Percentiles rank a stretch among this genome's conserved stretches.
Conservation (phyloP, 345 rosid genomes). For the Camelina neglecta region DNA sequence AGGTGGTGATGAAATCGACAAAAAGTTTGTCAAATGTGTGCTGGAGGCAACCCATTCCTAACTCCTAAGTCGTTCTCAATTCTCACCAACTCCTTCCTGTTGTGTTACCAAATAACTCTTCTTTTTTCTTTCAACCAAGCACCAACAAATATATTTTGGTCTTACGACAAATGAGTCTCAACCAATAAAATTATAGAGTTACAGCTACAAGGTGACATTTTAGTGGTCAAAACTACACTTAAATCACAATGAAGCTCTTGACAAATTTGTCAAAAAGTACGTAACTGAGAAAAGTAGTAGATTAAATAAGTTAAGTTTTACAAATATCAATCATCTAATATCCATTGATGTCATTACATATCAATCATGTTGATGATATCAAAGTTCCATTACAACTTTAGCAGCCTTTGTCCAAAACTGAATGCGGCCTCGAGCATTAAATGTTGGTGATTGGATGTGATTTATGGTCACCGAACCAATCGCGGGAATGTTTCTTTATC, state of each 20-base stretch:
- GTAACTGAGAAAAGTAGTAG: background rate
- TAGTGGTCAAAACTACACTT: conserved; percentile 22
- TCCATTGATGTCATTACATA: background rate
- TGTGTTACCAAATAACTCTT: conserved; percentile 33
- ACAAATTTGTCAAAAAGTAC: background rate
- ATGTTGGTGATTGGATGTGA: conserved; percentile 21
- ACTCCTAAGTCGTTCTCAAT: conserved; percentile 28
- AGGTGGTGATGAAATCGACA: conserved; percentile 43
- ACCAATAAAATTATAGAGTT: conserved; percentile 17
- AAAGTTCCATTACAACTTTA: background rate
- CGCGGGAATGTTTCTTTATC: conserved; percentile 2
- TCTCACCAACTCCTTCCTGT: conserved; percentile 38
- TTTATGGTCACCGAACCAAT: conserved; percentile 14
- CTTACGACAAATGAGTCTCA: conserved; percentile 24
- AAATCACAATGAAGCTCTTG: conserved; percentile 12
- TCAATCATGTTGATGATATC: background rate
- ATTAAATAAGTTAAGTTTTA: background rate
- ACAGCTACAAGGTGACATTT: conserved; percentile 26
- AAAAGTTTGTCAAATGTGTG: conserved; percentile 33
- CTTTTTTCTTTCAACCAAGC: conserved; percentile 32
- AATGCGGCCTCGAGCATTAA: conserved; percentile 8
- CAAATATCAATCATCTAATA: background rate
- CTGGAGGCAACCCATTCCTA: conserved; percentile 45
- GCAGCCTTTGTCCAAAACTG: background rate
- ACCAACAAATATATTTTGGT: conserved; percentile 26